Conservation (phyloP, 441 rosid genomes). For the Erodium moschatum region DNA sequence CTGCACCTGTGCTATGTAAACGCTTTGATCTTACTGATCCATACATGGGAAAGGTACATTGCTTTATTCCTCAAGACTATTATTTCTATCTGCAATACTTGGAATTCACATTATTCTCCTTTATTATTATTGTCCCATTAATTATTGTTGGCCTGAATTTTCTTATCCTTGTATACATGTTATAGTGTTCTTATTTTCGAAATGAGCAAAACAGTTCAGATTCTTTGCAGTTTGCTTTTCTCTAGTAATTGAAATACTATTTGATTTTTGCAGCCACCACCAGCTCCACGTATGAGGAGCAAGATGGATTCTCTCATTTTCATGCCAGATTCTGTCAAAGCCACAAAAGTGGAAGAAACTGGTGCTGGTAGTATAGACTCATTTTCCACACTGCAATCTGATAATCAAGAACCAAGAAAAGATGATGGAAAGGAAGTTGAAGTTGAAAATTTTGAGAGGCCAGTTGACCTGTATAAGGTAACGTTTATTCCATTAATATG, state of each 20-base stretch:
- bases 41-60: conserved; percentile 76
- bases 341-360: conserved; percentile 37
- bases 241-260: background rate
- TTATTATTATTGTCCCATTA: background rate
- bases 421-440: conserved; percentile 41
- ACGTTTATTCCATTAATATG: conserved; percentile 6
- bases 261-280: conserved; percentile 51
- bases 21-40: conserved; percentile 97
- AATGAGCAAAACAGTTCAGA: background rate
- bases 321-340: conserved; percentile 55
- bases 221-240: background rate
- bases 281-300: conserved; percentile 69
- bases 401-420: conserved; percentile 29
- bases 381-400: conserved; percentile 23
- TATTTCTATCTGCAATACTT: background rate
- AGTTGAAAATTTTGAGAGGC: conserved; percentile 80
- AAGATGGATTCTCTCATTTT: conserved; percentile 81
- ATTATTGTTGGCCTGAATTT: background rate
- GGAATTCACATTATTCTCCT: background rate
- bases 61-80: background rate
- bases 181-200: no score
- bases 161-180: background rate
- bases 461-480: conserved; percentile 98
- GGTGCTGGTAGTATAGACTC: conserved; percentile 27
- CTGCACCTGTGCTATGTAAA: conserved; percentile 79